Percentiles rank a stretch among this genome's conserved stretches.
Evolutionary conservation across 2,329 filamentous ascomycete species (phyloP).

Genomic region (Xylaria sp.): DNA sequence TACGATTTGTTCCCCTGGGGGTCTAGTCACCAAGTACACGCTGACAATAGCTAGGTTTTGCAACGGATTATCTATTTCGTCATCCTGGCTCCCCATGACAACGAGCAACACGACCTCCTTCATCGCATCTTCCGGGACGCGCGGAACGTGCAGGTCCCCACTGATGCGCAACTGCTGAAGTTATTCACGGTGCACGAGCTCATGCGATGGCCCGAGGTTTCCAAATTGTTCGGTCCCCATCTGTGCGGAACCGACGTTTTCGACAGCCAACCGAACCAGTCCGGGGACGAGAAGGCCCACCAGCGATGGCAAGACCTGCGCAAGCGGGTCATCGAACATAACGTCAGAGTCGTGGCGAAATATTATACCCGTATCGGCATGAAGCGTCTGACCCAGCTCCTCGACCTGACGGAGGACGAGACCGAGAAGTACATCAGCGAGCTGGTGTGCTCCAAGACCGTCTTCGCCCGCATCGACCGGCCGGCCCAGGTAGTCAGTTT

Average conservation of each 20-base stretch:
- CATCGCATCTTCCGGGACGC: slow-evolving; percentile 88
- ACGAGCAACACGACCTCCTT: slow-evolving; percentile 96
- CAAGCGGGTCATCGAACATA: slow-evolving; percentile 99
- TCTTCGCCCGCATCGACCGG: slow-evolving; percentile 95
- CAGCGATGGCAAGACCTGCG: slow-evolving; percentile 91
- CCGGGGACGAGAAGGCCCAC: slow-evolving; percentile 77
- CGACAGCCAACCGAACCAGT: slow-evolving; percentile 64
- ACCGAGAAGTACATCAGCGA: slow-evolving; percentile 99
- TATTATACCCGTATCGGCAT: slow-evolving; percentile 99
- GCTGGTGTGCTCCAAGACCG: slow-evolving; percentile 94
- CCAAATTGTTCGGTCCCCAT: slow-evolving; percentile 85
- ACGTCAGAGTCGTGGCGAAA: slow-evolving; percentile 94
- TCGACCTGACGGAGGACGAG: slow-evolving; percentile 92
- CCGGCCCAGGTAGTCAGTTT: slow-evolving; percentile 92
- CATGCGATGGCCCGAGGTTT: slow-evolving; percentile 97
- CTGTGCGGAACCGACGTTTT: slow-evolving; percentile 91
- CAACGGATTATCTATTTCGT: slow-evolving; percentile 98
- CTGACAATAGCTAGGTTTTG: slow-evolving; percentile 63
- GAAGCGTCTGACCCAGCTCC: slow-evolving; percentile 82
- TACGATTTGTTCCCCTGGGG: slow-evolving; percentile 49
- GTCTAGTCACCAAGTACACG: background rate
- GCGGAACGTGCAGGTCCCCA: slow-evolving; percentile 75
- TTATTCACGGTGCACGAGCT: slow-evolving; percentile 94
- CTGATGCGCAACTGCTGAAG: slow-evolving; percentile 85
- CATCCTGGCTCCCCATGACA: slow-evolving; percentile 95